These are phyloP conservation scores for Boletus rubropictus DNA, from an alignment of 768 basidiomycete species.

Conservation along the genomic window DNA sequence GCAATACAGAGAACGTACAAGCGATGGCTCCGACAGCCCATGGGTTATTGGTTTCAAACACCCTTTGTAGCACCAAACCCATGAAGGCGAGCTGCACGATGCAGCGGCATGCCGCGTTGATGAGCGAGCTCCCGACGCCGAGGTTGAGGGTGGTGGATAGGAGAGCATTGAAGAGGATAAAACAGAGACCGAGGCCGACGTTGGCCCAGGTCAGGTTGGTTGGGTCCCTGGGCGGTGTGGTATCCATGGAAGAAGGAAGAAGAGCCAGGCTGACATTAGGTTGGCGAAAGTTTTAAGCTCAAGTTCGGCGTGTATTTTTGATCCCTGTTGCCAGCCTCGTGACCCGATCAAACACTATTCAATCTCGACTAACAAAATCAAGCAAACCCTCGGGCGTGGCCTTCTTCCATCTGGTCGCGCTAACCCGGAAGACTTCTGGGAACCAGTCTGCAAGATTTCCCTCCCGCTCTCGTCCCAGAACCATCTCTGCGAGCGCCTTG, in stretches of 20 bases:
- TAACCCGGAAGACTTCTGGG: slow-evolving; percentile 45
- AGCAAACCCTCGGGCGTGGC: slow-evolving; percentile 43
- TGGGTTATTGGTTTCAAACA: slow-evolving; percentile 70
- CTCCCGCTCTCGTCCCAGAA: slow-evolving; percentile 37
- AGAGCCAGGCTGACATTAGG: too few relatives aligned
- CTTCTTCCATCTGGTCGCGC: slow-evolving; percentile 47
- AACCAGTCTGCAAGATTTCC: slow-evolving; percentile 38
- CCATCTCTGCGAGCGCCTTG: slow-evolving; percentile 54
- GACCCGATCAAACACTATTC: neutral
- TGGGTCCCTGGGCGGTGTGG: slow-evolving; percentile 13
- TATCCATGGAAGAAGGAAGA: slow-evolving; percentile 26
- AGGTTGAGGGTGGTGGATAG: slow-evolving; percentile 62
- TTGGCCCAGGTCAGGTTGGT: slow-evolving; percentile 60
- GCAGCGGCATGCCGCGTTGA: slow-evolving; percentile 69
- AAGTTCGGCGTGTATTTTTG: too few relatives aligned
- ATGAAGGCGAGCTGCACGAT: slow-evolving; percentile 73
- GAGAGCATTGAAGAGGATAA: slow-evolving; percentile 67
- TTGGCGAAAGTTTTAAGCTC: neutral
- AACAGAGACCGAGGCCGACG: slow-evolving; percentile 67
- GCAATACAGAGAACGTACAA: slow-evolving; percentile 39
- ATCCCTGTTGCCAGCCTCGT: neutral
- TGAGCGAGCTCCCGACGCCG: slow-evolving; percentile 60
- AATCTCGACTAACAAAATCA: slow-evolving; percentile 4
- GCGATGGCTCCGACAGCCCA: slow-evolving; percentile 73
- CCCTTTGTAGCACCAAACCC: slow-evolving; percentile 59